A percentile compares a stretch with the other conserved stretches of the same genome.
phyloP scores from a whole-genome alignment of 257 asterid species.

The Solanum bulbocastanum region DNA sequence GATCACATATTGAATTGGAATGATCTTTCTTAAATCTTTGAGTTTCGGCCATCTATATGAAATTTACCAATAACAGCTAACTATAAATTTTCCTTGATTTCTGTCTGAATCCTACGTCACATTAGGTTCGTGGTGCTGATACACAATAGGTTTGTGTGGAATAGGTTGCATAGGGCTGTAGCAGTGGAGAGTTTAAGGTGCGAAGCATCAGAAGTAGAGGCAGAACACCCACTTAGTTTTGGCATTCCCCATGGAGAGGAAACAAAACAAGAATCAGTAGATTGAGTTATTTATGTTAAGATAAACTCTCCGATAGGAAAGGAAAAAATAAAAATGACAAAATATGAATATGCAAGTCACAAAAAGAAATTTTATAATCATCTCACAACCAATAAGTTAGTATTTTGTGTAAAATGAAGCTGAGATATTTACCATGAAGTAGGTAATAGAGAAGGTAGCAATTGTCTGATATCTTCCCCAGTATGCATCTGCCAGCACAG shows the following conservation, averaged over 20 bases:
- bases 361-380: background rate
- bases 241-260: background rate
- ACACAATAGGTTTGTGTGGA: too few species aligned
- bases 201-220: too few species aligned
- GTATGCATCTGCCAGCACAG: constrained; percentile 86
- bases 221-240: background rate
- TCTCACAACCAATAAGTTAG: background rate
- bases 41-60: too few species aligned
- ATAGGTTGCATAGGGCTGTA: too few species aligned
- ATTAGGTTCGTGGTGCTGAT: too few species aligned
- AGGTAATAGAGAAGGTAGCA: constrained; percentile 83
- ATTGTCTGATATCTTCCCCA: constrained; percentile 99
- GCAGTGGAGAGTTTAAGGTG: too few species aligned
- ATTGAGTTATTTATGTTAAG: background rate
- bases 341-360: background rate
- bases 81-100: too few species aligned
- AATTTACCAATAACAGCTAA: too few species aligned
- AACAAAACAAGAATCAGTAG: background rate
- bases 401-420: background rate
- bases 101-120: too few species aligned
- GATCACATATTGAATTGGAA: too few species aligned
- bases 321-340: background rate
- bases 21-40: too few species aligned
- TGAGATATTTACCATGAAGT: constrained; percentile 38
- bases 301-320: background rate